Percentiles rank a stretch among this genome's conserved stretches.
Evolutionary conservation across 306 rosid species (phyloP).

Genomic region (Cajanus cajan): DNA sequence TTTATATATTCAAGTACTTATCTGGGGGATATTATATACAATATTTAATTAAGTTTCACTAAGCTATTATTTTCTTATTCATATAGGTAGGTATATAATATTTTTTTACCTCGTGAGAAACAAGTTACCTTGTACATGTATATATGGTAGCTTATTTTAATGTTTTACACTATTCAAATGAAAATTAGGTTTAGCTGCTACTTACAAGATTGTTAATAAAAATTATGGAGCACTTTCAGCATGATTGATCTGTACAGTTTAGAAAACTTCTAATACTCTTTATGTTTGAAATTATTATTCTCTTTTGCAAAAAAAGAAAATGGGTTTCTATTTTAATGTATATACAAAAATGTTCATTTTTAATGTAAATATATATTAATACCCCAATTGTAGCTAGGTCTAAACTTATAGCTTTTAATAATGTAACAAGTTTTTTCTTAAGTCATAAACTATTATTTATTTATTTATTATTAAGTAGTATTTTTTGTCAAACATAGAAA

Average conservation of each 20-base stretch:
- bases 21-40: not conserved
- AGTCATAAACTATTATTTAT: too few species aligned
- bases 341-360: not conserved
- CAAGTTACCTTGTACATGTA: not conserved
- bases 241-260: not conserved
- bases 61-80: not conserved
- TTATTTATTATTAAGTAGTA: too few species aligned
- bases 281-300: not conserved
- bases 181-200: not conserved
- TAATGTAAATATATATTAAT: too few species aligned
- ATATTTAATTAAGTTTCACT: not conserved
- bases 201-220: not conserved
- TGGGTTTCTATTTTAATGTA: not conserved
- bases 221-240: not conserved
- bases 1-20: not conserved
- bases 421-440: too few species aligned
- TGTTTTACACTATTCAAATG: not conserved
- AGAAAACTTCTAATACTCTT: not conserved
- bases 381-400: too few species aligned
- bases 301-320: not conserved
- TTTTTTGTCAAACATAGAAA: too few species aligned
- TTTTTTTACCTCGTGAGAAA: not conserved
- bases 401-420: too few species aligned
- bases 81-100: not conserved
- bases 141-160: not conserved